These are phyloP conservation scores for Cenchrus fungigraminus DNA, from an alignment of 176 grass and related monocot genomes.

Conservation along the genomic window DNA sequence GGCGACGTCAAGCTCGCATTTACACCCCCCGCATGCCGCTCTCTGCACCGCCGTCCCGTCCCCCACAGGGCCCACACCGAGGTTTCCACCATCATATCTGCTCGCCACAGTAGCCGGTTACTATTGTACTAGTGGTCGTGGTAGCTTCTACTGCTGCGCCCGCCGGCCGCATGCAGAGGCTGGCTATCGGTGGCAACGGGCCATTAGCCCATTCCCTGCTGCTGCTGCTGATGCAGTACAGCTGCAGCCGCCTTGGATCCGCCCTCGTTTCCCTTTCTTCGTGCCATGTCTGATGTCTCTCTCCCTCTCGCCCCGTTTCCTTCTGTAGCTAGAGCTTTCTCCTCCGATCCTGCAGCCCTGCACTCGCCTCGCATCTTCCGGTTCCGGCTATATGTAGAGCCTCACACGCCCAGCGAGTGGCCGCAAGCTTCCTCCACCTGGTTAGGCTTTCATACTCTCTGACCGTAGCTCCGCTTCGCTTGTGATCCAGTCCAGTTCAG, in stretches of 20 bases:
- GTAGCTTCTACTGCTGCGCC: constrained; percentile 17
- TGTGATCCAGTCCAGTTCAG: not conserved
- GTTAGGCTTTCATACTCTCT: not conserved
- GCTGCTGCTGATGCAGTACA: not conserved
- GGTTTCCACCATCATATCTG: not conserved
- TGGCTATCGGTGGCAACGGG: not conserved
- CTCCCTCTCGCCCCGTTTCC: not conserved
- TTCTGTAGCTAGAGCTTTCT: not conserved
- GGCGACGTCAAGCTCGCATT: constrained; percentile 12
- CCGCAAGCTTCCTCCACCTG: not conserved
- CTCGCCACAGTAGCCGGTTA: not conserved
- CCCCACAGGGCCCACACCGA: not conserved
- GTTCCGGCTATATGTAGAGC: not conserved
- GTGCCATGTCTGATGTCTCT: not conserved
- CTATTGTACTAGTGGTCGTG: not conserved
- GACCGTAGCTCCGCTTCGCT: not conserved
- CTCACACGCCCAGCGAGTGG: not conserved
- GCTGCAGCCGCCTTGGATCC: not conserved
- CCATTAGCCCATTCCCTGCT: not conserved
- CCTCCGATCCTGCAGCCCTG: not conserved
- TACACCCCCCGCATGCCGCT: not conserved
- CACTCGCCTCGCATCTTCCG: not conserved
- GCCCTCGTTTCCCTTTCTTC: not conserved
- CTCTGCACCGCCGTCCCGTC: not conserved
- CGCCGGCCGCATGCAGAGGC: not conserved